A percentile compares a stretch with the other conserved stretches of the same genome.
Conservation (phyloP, 2,329 filamentous ascomycete genomes). For the Acrocalymma vagum region DNA sequence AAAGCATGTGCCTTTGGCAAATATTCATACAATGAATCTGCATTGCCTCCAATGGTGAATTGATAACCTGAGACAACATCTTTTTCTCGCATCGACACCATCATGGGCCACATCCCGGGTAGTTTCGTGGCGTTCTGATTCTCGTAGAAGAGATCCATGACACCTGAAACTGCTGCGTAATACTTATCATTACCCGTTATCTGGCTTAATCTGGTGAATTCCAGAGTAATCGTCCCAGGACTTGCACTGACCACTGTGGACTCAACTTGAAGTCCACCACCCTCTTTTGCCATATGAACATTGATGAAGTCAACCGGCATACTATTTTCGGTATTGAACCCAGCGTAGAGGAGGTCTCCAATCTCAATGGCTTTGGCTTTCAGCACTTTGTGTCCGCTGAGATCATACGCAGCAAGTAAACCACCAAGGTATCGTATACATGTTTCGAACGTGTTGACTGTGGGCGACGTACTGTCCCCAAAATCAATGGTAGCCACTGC, state of each 20-base stretch:
- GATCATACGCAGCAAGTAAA: conserved; percentile 83
- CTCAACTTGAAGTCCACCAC: conserved; percentile 68
- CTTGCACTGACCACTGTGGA: conserved; percentile 27
- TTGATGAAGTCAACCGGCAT: conserved; percentile 75
- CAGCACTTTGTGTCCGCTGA: conserved; percentile 76
- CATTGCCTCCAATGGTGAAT: conserved; percentile 44
- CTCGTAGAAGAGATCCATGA: conserved; percentile 80
- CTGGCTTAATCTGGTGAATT: conserved; percentile 89
- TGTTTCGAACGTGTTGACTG: conserved; percentile 93
- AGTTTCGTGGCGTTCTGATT: conserved; percentile 76
- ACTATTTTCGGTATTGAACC: conserved; percentile 90
- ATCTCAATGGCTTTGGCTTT: conserved; percentile 81
- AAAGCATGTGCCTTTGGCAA: conserved; percentile 57
- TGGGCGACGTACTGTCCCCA: conserved; percentile 69
- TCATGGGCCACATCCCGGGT: conserved; percentile 81
- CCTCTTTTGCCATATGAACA: conserved; percentile 42
- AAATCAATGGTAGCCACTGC: conserved; percentile 82
- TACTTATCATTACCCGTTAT: conserved; percentile 83
- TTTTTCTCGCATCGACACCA: conserved; percentile 54
- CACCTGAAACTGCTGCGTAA: conserved; percentile 87
- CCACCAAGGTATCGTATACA: conserved; percentile 91
- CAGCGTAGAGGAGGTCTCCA: conserved; percentile 78
- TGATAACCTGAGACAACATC: conserved; percentile 39
- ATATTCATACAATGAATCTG: conserved; percentile 48
- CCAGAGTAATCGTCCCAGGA: conserved; percentile 77